Evolutionary conservation across 192 early-diverging fungal species (phyloP), one percentile per base, ranked within the genome.

Genomic region (Linnemannia schmuckeri): DNA sequence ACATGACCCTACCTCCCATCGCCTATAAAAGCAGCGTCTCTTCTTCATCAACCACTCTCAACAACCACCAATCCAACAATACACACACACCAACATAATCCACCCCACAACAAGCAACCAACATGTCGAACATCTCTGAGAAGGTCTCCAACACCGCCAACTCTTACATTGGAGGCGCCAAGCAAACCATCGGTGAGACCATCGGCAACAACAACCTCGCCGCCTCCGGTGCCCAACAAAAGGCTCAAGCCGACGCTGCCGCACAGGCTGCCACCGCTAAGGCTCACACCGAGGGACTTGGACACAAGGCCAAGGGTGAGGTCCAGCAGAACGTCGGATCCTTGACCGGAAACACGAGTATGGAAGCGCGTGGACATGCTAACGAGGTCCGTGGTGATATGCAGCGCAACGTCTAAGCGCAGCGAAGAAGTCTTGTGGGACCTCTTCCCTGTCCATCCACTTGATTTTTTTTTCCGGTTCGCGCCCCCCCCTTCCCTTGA

Each of bases 281-380:
- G 61, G 41, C 38, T 30, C 71, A 83, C 33, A 47, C 82, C 22
- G 76, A 83, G 49, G 82, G 82, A 24, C n/a, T 70, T 13, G 82
- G 72, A 3, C 27, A 83, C 66, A 33, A 61, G 33, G 33, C 69
- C 72, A 33, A 75, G 49, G 82, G 76, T 35, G 47, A 78, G 30
- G 63, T 83, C 38, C 76, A 83, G 38, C 41, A 83, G 20, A 78
- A 57, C 42, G 76, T 78, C 61, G 82, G 76, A 49, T 83, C 82
- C n/a, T 0, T 63, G 20, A 74, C 54, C 3, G 82, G 82, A 7
- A 69, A 83, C 72, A 66, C 49, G 0, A 30, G 55, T 35, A 54
- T 77, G 76, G 49, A 83, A 40, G 71, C 82, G 20, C 42, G 54
- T 4, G 82, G 82, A 15, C 76, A 78, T 15, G 76, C 82, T 61